Conservation (phyloP, 352 stramenopile genomes). For the Globisporangium parvum region DNA sequence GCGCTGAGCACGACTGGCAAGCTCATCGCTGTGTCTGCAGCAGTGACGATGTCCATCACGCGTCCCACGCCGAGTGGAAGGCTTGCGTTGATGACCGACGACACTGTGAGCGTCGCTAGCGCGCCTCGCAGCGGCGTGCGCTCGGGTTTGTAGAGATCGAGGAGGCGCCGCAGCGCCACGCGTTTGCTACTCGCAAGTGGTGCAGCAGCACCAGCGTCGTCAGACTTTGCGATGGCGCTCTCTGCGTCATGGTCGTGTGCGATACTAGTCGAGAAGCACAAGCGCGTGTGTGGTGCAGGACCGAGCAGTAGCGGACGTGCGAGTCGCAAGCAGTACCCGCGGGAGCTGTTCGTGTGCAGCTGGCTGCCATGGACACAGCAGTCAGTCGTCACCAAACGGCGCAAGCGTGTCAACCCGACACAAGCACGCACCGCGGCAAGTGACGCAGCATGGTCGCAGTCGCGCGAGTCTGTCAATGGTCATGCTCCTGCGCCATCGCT, state of each 20-base stretch:
- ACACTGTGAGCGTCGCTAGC: slow-evolving; percentile 54
- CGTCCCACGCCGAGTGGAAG: slow-evolving; percentile 78
- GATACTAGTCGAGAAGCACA: background rate
- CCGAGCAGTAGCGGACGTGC: background rate
- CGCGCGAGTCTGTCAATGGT: background rate
- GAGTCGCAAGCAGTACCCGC: background rate
- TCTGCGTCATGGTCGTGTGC: background rate
- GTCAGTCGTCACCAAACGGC: background rate
- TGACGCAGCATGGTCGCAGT: background rate
- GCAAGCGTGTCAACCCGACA: too few relatives aligned
- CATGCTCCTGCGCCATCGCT: background rate
- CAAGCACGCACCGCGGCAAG: background rate
- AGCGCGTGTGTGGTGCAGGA: background rate
- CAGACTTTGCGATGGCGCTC: background rate
- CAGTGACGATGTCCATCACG: slow-evolving; percentile 71
- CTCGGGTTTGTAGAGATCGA: slow-evolving; percentile 63
- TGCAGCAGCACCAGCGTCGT: background rate
- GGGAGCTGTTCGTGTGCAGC: background rate
- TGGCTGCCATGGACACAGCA: background rate
- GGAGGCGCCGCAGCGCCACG: slow-evolving; percentile 22
- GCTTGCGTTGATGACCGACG: slow-evolving; percentile 69
- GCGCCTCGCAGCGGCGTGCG: slow-evolving; percentile 62
- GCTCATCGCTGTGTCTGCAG: slow-evolving; percentile 28
- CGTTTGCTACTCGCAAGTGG: background rate
- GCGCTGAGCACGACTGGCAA: slow-evolving; percentile 47